These are phyloP conservation scores for Phoma sp. DNA, from an alignment of 2,329 filamentous ascomycete species.

Conservation along the genomic window DNA sequence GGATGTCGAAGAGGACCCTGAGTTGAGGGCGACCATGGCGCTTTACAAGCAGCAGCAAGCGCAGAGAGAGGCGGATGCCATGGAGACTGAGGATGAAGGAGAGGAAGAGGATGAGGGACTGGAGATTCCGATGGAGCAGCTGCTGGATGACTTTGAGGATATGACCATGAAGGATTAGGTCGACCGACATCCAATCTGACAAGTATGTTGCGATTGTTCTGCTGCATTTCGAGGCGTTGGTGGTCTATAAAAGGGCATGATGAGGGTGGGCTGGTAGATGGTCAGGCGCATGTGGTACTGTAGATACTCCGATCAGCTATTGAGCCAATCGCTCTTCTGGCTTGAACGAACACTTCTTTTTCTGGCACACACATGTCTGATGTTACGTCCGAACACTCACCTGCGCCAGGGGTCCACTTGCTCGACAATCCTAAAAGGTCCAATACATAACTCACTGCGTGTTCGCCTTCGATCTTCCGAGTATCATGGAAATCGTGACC, in stretches of 20 bases:
- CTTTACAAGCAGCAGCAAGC: slow-evolving; percentile 76
- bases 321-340: background rate
- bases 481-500: no score
- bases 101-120: slow-evolving; percentile 62
- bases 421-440: no score
- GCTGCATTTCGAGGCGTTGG: slow-evolving; percentile 27
- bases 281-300: slow-evolving; percentile 5
- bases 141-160: slow-evolving; percentile 93
- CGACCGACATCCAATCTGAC: background rate
- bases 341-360: background rate
- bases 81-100: slow-evolving; percentile 68
- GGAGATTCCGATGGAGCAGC: slow-evolving; percentile 59
- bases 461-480: no score
- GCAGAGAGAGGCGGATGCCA: slow-evolving; percentile 66
- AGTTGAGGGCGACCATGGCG: slow-evolving; percentile 81
- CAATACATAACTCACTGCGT: no score
- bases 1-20: slow-evolving; percentile 94
- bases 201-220: background rate
- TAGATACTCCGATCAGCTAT: slow-evolving; percentile 1
- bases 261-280: slow-evolving; percentile 2
- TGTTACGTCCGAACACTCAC: no score
- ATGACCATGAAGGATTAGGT: slow-evolving; percentile 68
- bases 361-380: background rate
- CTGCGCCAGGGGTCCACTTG: no score
- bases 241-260: slow-evolving; percentile 11